phyloP scores from a whole-genome alignment of 2,329 filamentous ascomycete species.

The Talaromyces sp. region DNA sequence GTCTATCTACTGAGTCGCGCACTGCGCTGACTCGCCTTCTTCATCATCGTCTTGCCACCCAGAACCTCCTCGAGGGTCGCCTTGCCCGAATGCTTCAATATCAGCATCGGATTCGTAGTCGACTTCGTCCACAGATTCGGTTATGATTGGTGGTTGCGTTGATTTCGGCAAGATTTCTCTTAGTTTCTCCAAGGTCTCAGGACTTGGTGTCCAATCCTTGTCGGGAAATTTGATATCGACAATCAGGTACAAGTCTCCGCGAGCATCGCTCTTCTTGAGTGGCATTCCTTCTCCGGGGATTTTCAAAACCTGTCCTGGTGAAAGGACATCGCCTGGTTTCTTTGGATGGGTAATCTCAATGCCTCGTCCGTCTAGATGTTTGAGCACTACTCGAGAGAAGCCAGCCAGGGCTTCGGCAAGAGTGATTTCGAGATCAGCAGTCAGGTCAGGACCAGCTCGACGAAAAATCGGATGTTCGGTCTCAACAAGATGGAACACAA shows the following conservation, averaged over 20 bases:
- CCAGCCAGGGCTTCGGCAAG: slow-evolving; percentile 81
- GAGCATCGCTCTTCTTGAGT: slow-evolving; percentile 74
- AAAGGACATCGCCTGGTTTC: slow-evolving; percentile 73
- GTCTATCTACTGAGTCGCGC: slow-evolving; percentile 46
- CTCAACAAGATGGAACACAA: slow-evolving; percentile 84
- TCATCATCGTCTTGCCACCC: slow-evolving; percentile 52
- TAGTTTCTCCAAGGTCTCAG: slow-evolving; percentile 67
- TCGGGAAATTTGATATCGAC: slow-evolving; percentile 87
- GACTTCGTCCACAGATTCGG: slow-evolving; percentile 80
- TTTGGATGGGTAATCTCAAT: slow-evolving; percentile 76
- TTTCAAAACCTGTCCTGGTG: slow-evolving; percentile 81
- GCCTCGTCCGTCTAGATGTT: slow-evolving; percentile 88
- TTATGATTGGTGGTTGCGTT: slow-evolving; percentile 56
- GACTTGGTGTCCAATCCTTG: slow-evolving; percentile 73
- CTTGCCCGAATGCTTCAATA: slow-evolving; percentile 64
- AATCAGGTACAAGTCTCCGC: slow-evolving; percentile 82
- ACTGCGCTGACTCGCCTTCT: slow-evolving; percentile 46
- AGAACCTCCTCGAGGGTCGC: slow-evolving; percentile 41
- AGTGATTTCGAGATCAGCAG: slow-evolving; percentile 74
- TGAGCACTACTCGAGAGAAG: slow-evolving; percentile 85
- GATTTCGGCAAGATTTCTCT: slow-evolving; percentile 69
- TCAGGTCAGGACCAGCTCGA: slow-evolving; percentile 78
- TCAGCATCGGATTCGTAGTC: slow-evolving; percentile 79
- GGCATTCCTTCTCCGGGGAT: slow-evolving; percentile 93
- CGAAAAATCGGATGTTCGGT: slow-evolving; percentile 77